Evolutionary conservation across 108 stramenopile genomes (phyloP), one percentile per base, ranked within the genome.

Genomic region (Poteriospumella lacustris): DNA sequence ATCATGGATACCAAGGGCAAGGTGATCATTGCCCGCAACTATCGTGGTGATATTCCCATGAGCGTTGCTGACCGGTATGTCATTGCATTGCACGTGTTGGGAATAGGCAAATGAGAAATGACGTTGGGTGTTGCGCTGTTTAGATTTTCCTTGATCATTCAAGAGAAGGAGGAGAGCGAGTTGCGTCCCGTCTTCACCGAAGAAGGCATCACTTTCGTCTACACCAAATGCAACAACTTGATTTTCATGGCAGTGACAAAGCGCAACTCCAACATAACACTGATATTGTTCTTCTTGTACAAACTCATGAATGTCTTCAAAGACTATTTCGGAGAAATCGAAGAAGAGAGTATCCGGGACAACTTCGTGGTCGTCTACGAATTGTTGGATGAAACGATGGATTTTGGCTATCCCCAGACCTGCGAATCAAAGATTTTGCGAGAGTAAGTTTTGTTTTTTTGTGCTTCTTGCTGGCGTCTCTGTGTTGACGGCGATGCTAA

Each of bases 301-400:
- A 87, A 90, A 29, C 87, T 97, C 1, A 12, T 26, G 2, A 42
- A 70, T 40, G 42, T 96, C 28, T 96, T 98, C 86, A 94, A 95
- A 85, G 96, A 96, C 59, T 99, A 99, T 86, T 96, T 99, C 82
- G 94, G 95, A 38, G 92, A 93, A 56, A 78, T 99, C 67, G 94
- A 97, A 78, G 98, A 99, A 77, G 98, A 99, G 84, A 92, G 91
- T 75, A 96, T 99, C 81, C 89, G 98, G 39, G 98, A 97, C 79
- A 99, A 99, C 85, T 99, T 99, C 80, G 96, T 99, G 24, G 91
- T 97, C 83, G 96, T 97, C 70, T 99, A 97, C 82, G 98, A 99
- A 81, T 87, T 99, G 34, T 85, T 99, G 44, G 98, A 99, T 79
- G 98, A 99, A 85, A 97, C 96, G 40, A 97, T 97, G 96, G 98